Percentiles rank a stretch among this genome's conserved stretches.
Conservation (phyloP, 1,139 yeast species). For the Arxiozyma bovina region DNA sequence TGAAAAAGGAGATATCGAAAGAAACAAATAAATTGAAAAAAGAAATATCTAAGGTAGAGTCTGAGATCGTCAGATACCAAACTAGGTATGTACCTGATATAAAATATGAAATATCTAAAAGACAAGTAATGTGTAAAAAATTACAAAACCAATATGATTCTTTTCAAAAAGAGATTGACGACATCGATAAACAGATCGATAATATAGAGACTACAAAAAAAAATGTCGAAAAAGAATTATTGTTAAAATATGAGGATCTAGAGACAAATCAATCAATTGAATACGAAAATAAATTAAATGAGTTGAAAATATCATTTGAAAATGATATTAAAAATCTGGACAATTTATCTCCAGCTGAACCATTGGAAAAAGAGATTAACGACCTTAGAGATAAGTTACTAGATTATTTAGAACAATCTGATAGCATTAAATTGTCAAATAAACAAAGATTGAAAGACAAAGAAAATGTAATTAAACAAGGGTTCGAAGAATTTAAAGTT, state of each 20-base stretch:
- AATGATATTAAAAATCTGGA: conserved; percentile 12
- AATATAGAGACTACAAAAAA: not conserved
- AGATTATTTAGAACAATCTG: conserved; percentile 6
- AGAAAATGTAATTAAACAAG: conserved; percentile 2
- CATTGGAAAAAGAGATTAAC: conserved; percentile 9
- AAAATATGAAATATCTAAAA: conserved; percentile 13
- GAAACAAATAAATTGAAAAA: conserved; percentile 1
- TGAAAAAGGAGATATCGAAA: conserved; percentile 4
- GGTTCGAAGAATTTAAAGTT: conserved; percentile 4
- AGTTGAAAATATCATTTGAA: conserved; percentile 5
- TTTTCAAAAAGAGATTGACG: not conserved
- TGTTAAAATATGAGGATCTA: conserved; percentile 6
- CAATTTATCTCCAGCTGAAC: conserved; percentile 9
- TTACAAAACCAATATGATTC: conserved; percentile 7
- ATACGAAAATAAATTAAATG: conserved; percentile 4
- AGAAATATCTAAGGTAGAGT: conserved; percentile 6
- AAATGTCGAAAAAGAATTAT: not conserved
- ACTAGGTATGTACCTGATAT: conserved; percentile 10
- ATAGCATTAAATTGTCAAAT: conserved; percentile 2
- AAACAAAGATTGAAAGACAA: conserved; percentile 1
- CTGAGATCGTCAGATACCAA: conserved; percentile 8
- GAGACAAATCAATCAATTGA: not conserved
- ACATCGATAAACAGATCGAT: not conserved
- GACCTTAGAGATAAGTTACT: conserved; percentile 1
- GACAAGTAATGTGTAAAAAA: conserved; percentile 10